Conservation (phyloP, 805 yeast genomes). For the Candida piceae region DNA sequence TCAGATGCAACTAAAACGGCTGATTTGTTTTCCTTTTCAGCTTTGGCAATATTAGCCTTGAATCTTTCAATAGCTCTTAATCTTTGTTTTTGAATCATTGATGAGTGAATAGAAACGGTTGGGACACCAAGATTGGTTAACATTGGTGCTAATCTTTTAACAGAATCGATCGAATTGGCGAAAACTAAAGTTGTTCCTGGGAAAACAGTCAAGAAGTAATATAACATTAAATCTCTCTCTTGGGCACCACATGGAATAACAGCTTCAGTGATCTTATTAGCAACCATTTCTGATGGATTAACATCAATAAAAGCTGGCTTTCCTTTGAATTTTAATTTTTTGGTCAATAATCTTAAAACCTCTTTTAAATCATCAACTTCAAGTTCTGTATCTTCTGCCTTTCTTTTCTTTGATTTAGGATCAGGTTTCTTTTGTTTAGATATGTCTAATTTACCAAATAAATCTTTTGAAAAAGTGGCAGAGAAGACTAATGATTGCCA, state of each 20-base stretch:
- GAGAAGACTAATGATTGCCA: slow-evolving; percentile 91
- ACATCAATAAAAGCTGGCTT: slow-evolving; percentile 74
- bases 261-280: slow-evolving; percentile 74
- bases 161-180: slow-evolving; percentile 94
- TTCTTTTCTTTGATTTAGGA: slow-evolving; percentile 23
- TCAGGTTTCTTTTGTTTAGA: slow-evolving; percentile 29
- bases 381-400: slow-evolving; percentile 28
- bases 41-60: slow-evolving; percentile 38
- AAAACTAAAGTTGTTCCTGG: slow-evolving; percentile 89
- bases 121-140: slow-evolving; percentile 65
- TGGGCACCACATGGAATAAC: slow-evolving; percentile 85
- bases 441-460: slow-evolving; percentile 68
- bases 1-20: slow-evolving; percentile 88
- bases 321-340: slow-evolving; percentile 65
- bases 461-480: slow-evolving; percentile 83
- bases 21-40: slow-evolving; percentile 38
- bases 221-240: slow-evolving; percentile 85
- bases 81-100: slow-evolving; percentile 93
- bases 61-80: slow-evolving; percentile 80
- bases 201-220: slow-evolving; percentile 79
- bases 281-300: slow-evolving; percentile 78
- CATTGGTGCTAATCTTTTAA: slow-evolving; percentile 75
- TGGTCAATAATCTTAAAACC: slow-evolving; percentile 58
- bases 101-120: slow-evolving; percentile 77
- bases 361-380: slow-evolving; percentile 42